Evolutionary conservation across 768 basidiomycete species (phyloP).

Genomic region (Lactarius pseudohatsudake): DNA sequence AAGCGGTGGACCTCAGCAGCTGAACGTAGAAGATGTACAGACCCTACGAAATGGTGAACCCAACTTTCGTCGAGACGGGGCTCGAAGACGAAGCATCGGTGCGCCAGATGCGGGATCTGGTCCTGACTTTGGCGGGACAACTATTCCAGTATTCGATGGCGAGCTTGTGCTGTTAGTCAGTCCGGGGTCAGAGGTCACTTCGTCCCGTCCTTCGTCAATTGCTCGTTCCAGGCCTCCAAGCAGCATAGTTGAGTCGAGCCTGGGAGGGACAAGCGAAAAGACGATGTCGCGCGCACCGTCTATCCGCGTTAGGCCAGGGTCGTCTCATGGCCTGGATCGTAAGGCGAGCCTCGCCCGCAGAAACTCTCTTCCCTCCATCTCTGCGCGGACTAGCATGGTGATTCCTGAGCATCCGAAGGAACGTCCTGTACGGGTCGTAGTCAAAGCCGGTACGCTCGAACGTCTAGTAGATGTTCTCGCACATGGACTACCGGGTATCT

Average conservation of each 20-base stretch:
- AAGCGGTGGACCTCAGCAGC: conserved; percentile 46
- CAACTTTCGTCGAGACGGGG: conserved; percentile 42
- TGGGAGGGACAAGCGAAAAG: conserved; percentile 36
- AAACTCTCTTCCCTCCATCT: conserved; percentile 77
- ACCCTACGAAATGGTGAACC: conserved; percentile 54
- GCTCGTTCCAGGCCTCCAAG: conserved; percentile 51
- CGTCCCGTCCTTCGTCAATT: conserved; percentile 66
- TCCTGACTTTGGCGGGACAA: conserved; percentile 57
- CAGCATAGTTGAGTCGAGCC: conserved; percentile 31
- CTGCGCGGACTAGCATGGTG: conserved; percentile 57
- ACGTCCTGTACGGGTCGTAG: conserved; percentile 69
- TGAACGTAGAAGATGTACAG: conserved; percentile 57
- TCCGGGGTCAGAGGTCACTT: conserved; percentile 43
- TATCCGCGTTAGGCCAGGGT: conserved; percentile 73
- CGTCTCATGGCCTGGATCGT: conserved; percentile 68
- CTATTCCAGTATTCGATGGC: conserved; percentile 72
- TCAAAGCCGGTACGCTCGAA: conserved; percentile 77
- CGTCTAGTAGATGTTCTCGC: conserved; percentile 72
- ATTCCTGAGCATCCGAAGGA: conserved; percentile 65
- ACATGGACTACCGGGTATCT: conserved; percentile 73
- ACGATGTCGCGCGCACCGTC: conserved; percentile 61
- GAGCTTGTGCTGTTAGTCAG: conserved; percentile 73
- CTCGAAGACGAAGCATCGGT: conserved; percentile 38
- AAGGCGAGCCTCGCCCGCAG: conserved; percentile 73
- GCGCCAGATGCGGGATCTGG: conserved; percentile 31